Conservation (phyloP, 208 protist genomes). For the Leishmania aethiopica region DNA sequence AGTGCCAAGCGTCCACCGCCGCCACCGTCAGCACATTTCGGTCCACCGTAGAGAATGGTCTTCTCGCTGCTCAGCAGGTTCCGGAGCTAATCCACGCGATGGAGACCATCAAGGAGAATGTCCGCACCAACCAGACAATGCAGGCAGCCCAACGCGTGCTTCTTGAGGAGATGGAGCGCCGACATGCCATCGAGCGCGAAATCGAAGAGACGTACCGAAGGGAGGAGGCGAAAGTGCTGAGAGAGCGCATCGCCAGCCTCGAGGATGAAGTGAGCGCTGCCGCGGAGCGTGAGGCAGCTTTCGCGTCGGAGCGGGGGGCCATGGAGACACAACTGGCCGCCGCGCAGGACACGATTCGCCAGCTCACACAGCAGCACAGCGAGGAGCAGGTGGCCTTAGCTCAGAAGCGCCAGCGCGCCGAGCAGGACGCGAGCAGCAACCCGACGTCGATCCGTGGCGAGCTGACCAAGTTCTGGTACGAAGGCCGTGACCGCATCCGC, state of each 20-base stretch:
- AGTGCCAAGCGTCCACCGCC: slow-evolving; percentile 31
- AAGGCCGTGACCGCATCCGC: slow-evolving; percentile 56
- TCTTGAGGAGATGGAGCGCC: slow-evolving; percentile 28
- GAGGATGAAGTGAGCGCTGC: slow-evolving; percentile 25
- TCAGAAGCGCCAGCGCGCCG: slow-evolving; percentile 50
- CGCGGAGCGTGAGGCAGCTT: slow-evolving; percentile 20
- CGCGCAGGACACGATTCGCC: slow-evolving; percentile 21
- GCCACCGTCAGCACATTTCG: slow-evolving; percentile 24
- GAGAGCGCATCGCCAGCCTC: slow-evolving; percentile 20
- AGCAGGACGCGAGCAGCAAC: slow-evolving; percentile 43
- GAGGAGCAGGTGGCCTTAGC: slow-evolving; percentile 31
- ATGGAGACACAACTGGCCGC: slow-evolving; percentile 22
- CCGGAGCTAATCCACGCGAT: slow-evolving; percentile 30
- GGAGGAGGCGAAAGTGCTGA: slow-evolving; percentile 27
- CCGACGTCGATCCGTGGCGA: slow-evolving; percentile 65
- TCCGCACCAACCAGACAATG: slow-evolving; percentile 17
- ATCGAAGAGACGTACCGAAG: slow-evolving; percentile 18
- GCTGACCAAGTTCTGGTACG: slow-evolving; percentile 72
- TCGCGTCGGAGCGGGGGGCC: slow-evolving; percentile 15
- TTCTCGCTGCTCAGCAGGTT: slow-evolving; percentile 23
- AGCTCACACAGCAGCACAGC: slow-evolving; percentile 36
- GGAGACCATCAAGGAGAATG: slow-evolving; percentile 37
- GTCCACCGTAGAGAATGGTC: slow-evolving; percentile 32
- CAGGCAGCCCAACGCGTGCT: slow-evolving; percentile 29
- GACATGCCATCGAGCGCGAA: slow-evolving; percentile 28